These are phyloP conservation scores for Aspergillus homomorphus DNA, from an alignment of 495 filamentous ascomycete genomes.

Conservation along the genomic window DNA sequence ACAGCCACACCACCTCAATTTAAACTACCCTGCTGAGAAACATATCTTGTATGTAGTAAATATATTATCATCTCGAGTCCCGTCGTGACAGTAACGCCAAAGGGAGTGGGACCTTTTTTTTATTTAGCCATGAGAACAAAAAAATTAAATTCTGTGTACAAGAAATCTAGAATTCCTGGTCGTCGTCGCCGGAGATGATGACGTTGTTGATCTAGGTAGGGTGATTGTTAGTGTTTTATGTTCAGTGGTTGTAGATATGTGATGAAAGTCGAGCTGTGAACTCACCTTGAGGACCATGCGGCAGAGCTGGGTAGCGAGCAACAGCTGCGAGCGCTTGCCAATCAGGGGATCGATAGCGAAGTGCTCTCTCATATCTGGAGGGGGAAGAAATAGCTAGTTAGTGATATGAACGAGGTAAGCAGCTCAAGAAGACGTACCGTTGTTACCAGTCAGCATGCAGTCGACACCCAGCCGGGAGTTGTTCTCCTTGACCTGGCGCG, in stretches of 20 bases:
- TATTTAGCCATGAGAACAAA: slow-evolving; percentile 22
- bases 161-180: slow-evolving; percentile 78
- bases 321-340: slow-evolving; percentile 92
- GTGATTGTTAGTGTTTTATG: slow-evolving; percentile 27
- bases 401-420: neutral
- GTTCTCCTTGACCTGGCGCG: slow-evolving; percentile 87
- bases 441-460: slow-evolving; percentile 92
- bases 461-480: slow-evolving; percentile 86
- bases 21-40: neutral
- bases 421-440: slow-evolving; percentile 51
- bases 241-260: neutral
- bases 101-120: neutral
- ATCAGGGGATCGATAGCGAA: slow-evolving; percentile 98
- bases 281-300: slow-evolving; percentile 98
- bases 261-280: neutral
- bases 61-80: neutral
- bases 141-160: slow-evolving; percentile 21
- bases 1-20: neutral
- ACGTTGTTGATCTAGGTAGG: slow-evolving; percentile 78
- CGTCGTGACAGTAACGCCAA: neutral
- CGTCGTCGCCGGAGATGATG: slow-evolving; percentile 88
- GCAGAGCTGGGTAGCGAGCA: slow-evolving; percentile 95
- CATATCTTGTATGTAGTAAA: neutral
- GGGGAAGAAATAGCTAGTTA: no score
- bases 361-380: slow-evolving; percentile 83